These are phyloP conservation scores for Cladosporium cucumerinum DNA, from an alignment of 2,329 filamentous ascomycete genomes.

Conservation along the genomic window DNA sequence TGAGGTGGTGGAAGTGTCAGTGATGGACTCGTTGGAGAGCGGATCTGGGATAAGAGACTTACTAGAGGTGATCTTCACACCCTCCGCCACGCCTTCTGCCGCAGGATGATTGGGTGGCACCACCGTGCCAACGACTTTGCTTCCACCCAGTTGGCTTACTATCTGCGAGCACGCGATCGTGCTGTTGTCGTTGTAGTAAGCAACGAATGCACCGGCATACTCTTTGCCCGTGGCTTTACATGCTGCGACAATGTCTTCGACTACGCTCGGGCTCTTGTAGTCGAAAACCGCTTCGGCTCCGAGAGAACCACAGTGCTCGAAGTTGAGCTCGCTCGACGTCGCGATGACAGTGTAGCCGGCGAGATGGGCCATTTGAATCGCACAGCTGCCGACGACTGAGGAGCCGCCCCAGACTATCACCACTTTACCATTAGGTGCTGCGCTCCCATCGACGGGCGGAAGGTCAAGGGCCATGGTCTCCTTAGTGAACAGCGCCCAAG, in stretches of 20 bases:
- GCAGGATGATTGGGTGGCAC: conserved; percentile 13
- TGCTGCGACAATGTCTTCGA: conserved; percentile 25
- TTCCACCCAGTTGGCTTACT: conserved; percentile 14
- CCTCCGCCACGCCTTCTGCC: not conserved
- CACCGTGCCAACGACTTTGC: conserved; percentile 20
- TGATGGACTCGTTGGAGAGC: not conserved
- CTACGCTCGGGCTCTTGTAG: conserved; percentile 42
- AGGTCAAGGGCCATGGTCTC: conserved; percentile 16
- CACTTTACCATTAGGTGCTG: conserved; percentile 28
- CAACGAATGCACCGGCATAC: conserved; percentile 30
- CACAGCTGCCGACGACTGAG: conserved; percentile 52
- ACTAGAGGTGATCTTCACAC: conserved; percentile 1
- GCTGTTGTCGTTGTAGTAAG: conserved; percentile 34
- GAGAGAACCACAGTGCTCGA: conserved; percentile 42
- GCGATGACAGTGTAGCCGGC: conserved; percentile 43
- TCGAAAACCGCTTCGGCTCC: conserved; percentile 50
- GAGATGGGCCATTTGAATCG: conserved; percentile 49
- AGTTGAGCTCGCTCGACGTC: conserved; percentile 36
- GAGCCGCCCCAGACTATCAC: conserved; percentile 54
- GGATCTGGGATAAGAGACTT: not conserved
- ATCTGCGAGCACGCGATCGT: conserved; percentile 16
- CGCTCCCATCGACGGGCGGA: conserved; percentile 18
- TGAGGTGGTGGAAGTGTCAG: not conserved
- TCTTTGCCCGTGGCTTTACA: conserved; percentile 24
- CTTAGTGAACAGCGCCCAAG: conserved; percentile 21